Evolutionary conservation across 495 filamentous ascomycete species (phyloP), one percentile per base, ranked within the genome.

Genomic region (Xylaria nigripes): DNA sequence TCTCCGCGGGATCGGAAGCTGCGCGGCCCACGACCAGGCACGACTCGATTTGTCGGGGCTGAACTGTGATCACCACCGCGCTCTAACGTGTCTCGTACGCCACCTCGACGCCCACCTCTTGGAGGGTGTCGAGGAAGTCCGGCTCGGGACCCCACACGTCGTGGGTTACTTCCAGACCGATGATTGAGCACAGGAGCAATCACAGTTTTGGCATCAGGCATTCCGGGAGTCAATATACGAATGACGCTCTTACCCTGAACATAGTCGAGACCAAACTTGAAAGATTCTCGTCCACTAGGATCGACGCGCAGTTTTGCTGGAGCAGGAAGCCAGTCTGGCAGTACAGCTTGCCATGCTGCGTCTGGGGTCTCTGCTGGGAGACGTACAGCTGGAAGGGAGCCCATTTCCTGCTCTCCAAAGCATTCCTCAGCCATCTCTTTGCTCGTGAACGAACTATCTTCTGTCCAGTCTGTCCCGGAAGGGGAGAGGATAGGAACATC

Each of bases 341-440:
- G 50, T 0, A 56, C 61, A 22, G 71, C 67, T 62, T 71, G 63
- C 80, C 81, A 71, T 59, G 70, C 61, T 40, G 68, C 64, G 16
- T 79, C 73, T 7, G 85, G 82, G 23, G 81, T 77, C 52, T 74
- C 75, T 21, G 70, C 72, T 12, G 87, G 86, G 3, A 90, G 73
- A 45, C 77, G 80, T 15, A 92, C 80, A 30, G 80, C 76, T 10
- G 87, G 87, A 19, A 87, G 67, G 40, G 86, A 90, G 4, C 86
- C 87, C 65, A 85, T 86, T 66, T 90, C 87, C 54, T 86, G 86
- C 63, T 91, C 86, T 55, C 89, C 87, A 51, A 92, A 89, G 58
- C 89, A 86, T 52, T 85, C 86, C 57, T 92, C 87, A 27, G 83
- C 84, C 60, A 86, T 84, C 22, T 80, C 80, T 56, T 79, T 83